phyloP scores from a whole-genome alignment of 2,329 filamentous ascomycete species.

The Lasiodiplodia theobromae region DNA sequence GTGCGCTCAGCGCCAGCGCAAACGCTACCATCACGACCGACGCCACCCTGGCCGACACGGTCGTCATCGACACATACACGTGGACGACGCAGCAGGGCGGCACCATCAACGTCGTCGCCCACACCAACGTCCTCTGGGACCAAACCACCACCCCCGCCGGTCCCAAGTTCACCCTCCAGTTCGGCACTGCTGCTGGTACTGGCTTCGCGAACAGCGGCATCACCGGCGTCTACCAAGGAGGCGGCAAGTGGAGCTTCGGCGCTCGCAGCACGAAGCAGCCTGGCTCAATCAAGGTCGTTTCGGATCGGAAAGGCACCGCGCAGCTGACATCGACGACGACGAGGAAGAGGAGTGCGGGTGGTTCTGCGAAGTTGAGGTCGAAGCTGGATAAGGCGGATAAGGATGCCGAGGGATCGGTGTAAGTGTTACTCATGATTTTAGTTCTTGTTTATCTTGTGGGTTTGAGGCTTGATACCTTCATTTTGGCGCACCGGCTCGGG shows the following conservation, averaged over 20 bases:
- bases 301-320: constrained; percentile 36
- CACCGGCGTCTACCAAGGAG: constrained; percentile 17
- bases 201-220: background rate
- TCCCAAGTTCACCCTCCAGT: constrained; percentile 40
- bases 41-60: constrained; percentile 38
- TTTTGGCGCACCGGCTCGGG: too few relatives aligned
- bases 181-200: constrained; percentile 35
- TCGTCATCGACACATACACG: constrained; percentile 44
- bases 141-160: constrained; percentile 33
- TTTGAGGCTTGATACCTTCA: too few relatives aligned
- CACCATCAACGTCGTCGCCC: constrained; percentile 42
- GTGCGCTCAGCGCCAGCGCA: constrained; percentile 37
- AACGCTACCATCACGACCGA: constrained; percentile 41
- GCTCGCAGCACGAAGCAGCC: constrained; percentile 39
- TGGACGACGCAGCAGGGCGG: constrained; percentile 41
- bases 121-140: constrained; percentile 44
- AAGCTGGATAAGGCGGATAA: background rate
- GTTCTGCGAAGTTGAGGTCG: background rate
- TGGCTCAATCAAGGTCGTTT: constrained; percentile 40
- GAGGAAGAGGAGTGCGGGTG: constrained; percentile 31
- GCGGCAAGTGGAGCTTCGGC: constrained; percentile 42
- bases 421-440: too few relatives aligned
- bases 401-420: background rate
- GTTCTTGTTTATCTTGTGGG: too few relatives aligned
- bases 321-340: constrained; percentile 36